phyloP scores from a whole-genome alignment of 768 basidiomycete species.

The Plicaturopsis crispa region DNA sequence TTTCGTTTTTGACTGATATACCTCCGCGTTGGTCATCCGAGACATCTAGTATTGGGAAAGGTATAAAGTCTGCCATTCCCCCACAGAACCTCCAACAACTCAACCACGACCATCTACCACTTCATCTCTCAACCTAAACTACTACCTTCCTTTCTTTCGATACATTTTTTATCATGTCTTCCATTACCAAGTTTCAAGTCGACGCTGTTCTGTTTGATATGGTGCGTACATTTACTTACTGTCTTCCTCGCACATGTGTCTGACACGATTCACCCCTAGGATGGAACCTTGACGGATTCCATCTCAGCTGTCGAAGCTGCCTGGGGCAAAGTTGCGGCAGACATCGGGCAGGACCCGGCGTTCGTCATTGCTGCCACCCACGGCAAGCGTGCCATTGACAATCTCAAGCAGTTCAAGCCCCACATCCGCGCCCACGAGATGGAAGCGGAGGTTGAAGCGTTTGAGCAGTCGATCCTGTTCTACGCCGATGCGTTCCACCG shows the following conservation, averaged over 20 bases:
- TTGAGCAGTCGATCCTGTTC: conserved; percentile 59
- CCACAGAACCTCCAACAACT: not conserved
- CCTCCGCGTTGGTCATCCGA: too few relatives aligned
- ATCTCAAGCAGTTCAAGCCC: conserved; percentile 56
- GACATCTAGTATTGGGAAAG: too few relatives aligned
- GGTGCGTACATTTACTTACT: conserved; percentile 26
- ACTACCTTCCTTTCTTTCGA: too few relatives aligned
- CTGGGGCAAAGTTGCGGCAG: conserved; percentile 64
- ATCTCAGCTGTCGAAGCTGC: conserved; percentile 70
- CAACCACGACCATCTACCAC: not conserved
- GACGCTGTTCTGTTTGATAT: conserved; percentile 66
- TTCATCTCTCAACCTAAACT: not conserved
- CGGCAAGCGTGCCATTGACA: conserved; percentile 72
- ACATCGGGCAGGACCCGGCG: conserved; percentile 60
- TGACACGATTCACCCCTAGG: conserved; percentile 26
- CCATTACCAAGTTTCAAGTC: conserved; percentile 27
- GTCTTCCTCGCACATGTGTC: conserved; percentile 15
- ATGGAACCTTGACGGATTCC: conserved; percentile 68
- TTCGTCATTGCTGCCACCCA: conserved; percentile 69
- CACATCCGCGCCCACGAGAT: conserved; percentile 46
- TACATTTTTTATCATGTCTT: too few relatives aligned
- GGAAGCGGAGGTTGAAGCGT: conserved; percentile 46
- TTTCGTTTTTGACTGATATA: too few relatives aligned
- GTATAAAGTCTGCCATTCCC: not conserved
- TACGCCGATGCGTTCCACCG: conserved; percentile 52